phyloP scores from a whole-genome alignment of 495 filamentous ascomycete species.

The Hapsidospora chrysogenum region DNA sequence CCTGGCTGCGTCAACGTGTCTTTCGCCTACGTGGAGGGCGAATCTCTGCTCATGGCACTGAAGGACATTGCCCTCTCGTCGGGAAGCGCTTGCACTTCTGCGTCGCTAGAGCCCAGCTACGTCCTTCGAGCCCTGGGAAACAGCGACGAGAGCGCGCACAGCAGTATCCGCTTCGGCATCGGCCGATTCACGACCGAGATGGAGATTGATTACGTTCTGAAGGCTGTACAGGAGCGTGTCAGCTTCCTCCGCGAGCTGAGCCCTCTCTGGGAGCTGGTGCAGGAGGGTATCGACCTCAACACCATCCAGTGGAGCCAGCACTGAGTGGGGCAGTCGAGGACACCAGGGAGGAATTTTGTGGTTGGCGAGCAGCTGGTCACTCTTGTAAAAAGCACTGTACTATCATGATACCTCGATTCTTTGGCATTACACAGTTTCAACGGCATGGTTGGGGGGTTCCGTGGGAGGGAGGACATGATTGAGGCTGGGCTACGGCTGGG shows the following conservation, averaged over 20 bases:
- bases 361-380: too few species aligned
- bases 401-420: background rate
- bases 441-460: too few species aligned
- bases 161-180: constrained; percentile 94
- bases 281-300: constrained; percentile 88
- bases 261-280: constrained; percentile 94
- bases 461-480: too few species aligned
- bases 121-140: constrained; percentile 84
- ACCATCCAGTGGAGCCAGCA: constrained; percentile 98
- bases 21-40: constrained; percentile 95
- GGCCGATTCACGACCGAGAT: constrained; percentile 88
- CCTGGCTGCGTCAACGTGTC: constrained; percentile 97
- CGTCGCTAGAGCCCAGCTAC: constrained; percentile 90
- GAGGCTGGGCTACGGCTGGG: too few species aligned
- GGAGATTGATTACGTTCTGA: constrained; percentile 95
- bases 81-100: constrained; percentile 91
- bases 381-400: background rate
- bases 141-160: constrained; percentile 94
- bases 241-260: constrained; percentile 87
- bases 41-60: constrained; percentile 93
- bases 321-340: constrained; percentile 19
- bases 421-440: background rate
- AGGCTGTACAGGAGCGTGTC: constrained; percentile 81
- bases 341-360: background rate
- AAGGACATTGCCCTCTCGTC: constrained; percentile 97